phyloP scores from a whole-genome alignment of 2,329 filamentous ascomycete genomes.

The Davidsoniella virescens region DNA sequence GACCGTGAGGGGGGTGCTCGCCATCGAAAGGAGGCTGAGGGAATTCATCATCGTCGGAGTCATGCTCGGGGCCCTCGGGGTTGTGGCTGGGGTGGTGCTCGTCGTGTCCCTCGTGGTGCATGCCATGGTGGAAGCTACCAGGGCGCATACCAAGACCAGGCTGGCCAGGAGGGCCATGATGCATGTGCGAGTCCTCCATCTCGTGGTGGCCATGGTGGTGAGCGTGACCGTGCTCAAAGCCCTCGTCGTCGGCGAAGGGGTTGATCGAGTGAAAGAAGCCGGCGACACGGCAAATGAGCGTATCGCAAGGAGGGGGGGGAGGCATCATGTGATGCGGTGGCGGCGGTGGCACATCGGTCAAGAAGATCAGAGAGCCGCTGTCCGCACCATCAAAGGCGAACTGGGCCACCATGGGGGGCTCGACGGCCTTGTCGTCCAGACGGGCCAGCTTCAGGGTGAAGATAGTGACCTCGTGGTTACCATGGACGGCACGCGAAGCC shows the following conservation, averaged over 20 bases:
- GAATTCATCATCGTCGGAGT: neutral
- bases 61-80: neutral
- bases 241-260: neutral
- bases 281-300: conserved; percentile 3
- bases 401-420: conserved; percentile 8
- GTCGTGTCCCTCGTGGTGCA: neutral
- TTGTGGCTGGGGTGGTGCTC: neutral
- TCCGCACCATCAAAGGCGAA: conserved; percentile 11
- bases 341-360: conserved; percentile 5
- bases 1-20: neutral
- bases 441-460: conserved; percentile 7
- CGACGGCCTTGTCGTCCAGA: conserved; percentile 5
- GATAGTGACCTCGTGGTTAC: conserved; percentile 7
- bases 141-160: conserved; percentile 10
- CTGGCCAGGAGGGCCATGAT: conserved; percentile 5
- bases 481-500: conserved; percentile 2
- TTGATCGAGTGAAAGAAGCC: neutral
- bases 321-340: neutral
- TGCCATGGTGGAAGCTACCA: conserved; percentile 4
- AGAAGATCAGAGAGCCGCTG: conserved; percentile 8
- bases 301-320: conserved; percentile 1
- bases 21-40: neutral
- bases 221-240: neutral
- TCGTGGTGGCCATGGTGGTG: neutral
- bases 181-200: conserved; percentile 4